These are phyloP conservation scores for Incumbomyces lentus DNA, from an alignment of 2,329 filamentous ascomycete species.

Conservation along the genomic window DNA sequence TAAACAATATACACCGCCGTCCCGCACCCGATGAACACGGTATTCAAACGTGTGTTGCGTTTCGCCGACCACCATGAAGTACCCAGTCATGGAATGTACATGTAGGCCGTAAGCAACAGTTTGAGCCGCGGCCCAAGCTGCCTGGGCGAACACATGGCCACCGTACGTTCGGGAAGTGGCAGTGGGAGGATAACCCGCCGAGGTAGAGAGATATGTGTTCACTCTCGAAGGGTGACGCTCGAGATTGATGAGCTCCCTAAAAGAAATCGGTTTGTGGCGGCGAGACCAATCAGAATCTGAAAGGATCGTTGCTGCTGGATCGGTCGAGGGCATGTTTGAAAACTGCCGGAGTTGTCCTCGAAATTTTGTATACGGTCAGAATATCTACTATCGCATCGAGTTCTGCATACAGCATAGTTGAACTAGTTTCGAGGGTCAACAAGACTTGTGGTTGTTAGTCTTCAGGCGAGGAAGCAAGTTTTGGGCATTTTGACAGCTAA, in stretches of 20 bases:
- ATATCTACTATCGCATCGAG: background rate
- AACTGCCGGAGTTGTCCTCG: no score
- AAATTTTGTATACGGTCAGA: no score
- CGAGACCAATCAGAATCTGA: constrained; percentile 1
- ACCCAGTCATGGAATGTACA: constrained; percentile 44
- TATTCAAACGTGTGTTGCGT: constrained; percentile 42
- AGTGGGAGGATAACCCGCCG: constrained; percentile 15
- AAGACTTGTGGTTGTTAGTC: no score
- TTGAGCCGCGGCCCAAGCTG: constrained; percentile 46
- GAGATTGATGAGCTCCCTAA: constrained; percentile 13
- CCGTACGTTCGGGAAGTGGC: constrained; percentile 33
- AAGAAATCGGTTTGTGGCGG: constrained; percentile 14
- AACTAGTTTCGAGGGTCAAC: no score
- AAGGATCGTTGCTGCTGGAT: background rate
- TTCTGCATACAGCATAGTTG: no score
- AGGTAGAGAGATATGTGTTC: constrained; percentile 13
- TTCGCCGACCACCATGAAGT: constrained; percentile 40
- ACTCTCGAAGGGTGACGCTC: constrained; percentile 2
- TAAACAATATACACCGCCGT: constrained; percentile 43
- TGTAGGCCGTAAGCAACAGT: constrained; percentile 42
- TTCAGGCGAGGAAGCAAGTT: no score
- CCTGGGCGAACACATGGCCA: constrained; percentile 48
- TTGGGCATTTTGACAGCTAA: no score
- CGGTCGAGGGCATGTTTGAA: no score
- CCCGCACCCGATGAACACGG: constrained; percentile 39